Base-by-base conservation (phyloP, 805 yeast species). In the Tetrapisispora arboricola region DNA sequence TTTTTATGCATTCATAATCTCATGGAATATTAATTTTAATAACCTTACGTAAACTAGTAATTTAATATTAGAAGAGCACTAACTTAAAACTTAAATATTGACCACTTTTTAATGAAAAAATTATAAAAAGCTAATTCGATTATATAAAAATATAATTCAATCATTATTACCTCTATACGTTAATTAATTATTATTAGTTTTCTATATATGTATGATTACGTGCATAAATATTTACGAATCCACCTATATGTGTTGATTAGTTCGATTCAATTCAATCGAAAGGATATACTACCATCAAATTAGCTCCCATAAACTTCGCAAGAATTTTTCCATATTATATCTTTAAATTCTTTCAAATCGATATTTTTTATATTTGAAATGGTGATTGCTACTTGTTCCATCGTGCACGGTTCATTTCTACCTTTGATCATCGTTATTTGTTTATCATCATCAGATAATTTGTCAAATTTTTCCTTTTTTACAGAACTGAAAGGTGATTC, bases 341-440 rank as follows among this genome's bases (percentile, higher is more conserved):
- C 69, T 11, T 71, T 66, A 3, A 83, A 60, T 12, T 60, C 63
- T 21, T 67, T 60, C 4, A 75, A 61, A 0, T 70, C 51, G 2
- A 70, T 48, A 0, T 58, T 57, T 46, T 68, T 71, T 36, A 81
- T 54, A 13, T 68, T 71, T 2, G 84, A 71, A 30, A 83, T 65
- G 2, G 78, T 77, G 44, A 73, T 75, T 1, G 94, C 96, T 0
- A 87, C 87, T 42, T 77, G 75, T 3, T 86, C 85, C 40, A 92
- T 76, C 33, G 76, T 72, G 38, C 94, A 87, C 0, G 99, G 99
- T 60, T 92, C 99, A 58, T 92, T 87, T 54, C 98, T 71, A 0
- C 90, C 80, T 48, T 82, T 82, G 32, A 92, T 73, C 67, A 85
- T 61, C 16, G 63, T 43, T 6, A 45, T 44, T 10, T 65, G 65